phyloP scores from a whole-genome alignment of 140 eudicot species.

The Flaveria floridana region DNA sequence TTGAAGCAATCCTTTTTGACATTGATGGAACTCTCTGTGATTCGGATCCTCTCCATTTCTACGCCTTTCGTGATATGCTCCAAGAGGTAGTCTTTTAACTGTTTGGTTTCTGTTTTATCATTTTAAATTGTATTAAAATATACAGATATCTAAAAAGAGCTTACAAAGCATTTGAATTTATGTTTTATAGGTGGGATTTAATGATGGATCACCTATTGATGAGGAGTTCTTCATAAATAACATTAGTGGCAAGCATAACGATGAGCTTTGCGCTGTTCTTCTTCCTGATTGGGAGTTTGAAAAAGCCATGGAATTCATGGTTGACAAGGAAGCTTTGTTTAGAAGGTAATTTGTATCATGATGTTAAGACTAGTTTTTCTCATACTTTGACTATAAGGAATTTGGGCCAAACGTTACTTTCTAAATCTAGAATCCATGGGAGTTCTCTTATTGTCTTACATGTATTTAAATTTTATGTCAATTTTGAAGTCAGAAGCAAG shows the following conservation, averaged over 20 bases:
- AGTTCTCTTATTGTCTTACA: background rate
- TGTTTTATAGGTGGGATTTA: slow-evolving; percentile 71
- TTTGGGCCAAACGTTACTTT: slow-evolving; percentile 23
- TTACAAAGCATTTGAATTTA: background rate
- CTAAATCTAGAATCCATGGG: background rate
- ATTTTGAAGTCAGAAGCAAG: background rate
- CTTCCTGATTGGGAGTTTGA: slow-evolving; percentile 81
- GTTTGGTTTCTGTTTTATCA: background rate
- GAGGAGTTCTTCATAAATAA: slow-evolving; percentile 73
- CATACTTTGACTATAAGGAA: slow-evolving; percentile 4
- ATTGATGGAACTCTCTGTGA: slow-evolving; percentile 91
- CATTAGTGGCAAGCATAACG: slow-evolving; percentile 84
- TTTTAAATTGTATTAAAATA: background rate
- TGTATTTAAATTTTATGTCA: background rate
- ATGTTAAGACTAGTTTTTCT: background rate
- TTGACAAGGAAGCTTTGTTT: slow-evolving; percentile 78
- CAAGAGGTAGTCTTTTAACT: slow-evolving; percentile 54
- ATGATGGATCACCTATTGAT: slow-evolving; percentile 71
- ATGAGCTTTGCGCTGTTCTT: slow-evolving; percentile 66
- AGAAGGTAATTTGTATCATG: slow-evolving; percentile 53
- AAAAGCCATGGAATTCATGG: slow-evolving; percentile 72
- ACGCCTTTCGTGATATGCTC: slow-evolving; percentile 91
- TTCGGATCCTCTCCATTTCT: slow-evolving; percentile 90
- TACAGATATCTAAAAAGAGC: background rate
- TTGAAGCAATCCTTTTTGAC: slow-evolving; percentile 85